Base-by-base conservation (phyloP, 1,284 basidiomycete genomes). In the Papiliotrema fonsecae region DNA sequence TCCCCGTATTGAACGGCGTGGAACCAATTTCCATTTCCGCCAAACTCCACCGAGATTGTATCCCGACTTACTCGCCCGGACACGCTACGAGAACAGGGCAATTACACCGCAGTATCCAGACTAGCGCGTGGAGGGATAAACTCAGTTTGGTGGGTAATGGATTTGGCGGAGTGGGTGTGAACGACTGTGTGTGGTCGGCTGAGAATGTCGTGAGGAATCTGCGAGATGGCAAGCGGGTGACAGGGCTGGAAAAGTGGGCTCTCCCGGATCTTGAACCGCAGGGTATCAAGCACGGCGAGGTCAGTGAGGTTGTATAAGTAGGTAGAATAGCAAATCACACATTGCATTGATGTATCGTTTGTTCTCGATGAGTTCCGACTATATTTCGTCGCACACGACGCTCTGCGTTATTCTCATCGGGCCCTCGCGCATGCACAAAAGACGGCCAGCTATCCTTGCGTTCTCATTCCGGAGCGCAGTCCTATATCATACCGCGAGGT, bases 151-250 rank as follows among this genome's bases (percentile, higher is more conserved):
- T 88, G 1, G 94, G 94, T 1, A 87, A 89, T 4, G 89, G 89
- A 10, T 88, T 92, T 27, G 83, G 81, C 0, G 93, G 91, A 1
- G 88, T 94, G 1, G 92, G 91, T 50, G 80, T 97, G 4, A 88
- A 87, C 16, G 93, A 97, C 65, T 93, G 90, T 67, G 81, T 94
- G 25, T 81, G 84, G 61, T 81, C 81, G 4, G 90, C 85, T 9
- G 80, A 82, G 59, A 55, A 54, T 5, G 64, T 75, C 9, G 73
- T 70, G 0, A 50, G 54, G 18, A 55, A 46, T 2, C 42, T 75
- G 19, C 46, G 28, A 0, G n/a, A 42, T 1, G 60, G 58, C 1
- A 36, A 50, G n/a, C 27, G 13, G 0, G 57, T 61, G 4, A 75
- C 70, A 7, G 74, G 74, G 0, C 47, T 75, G 45, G 74, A 75